These are phyloP conservation scores for Microsporum audouinii DNA, from an alignment of 2,329 filamentous ascomycete genomes.

Conservation along the genomic window DNA sequence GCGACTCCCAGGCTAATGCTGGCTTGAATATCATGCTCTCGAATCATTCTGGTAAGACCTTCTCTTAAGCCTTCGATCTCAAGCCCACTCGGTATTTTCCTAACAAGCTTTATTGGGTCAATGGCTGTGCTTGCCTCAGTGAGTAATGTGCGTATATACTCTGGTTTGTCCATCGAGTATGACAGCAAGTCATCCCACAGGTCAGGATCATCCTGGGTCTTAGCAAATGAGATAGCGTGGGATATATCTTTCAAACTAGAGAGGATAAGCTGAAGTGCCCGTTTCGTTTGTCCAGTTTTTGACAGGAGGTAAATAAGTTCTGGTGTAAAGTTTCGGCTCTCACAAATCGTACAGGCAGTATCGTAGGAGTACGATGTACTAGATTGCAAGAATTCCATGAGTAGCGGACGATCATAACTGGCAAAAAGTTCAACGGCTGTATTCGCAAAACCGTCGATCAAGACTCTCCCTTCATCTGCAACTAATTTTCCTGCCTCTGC, in stretches of 20 bases:
- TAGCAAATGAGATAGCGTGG: conserved; percentile 87
- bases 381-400: conserved; percentile 78
- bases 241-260: conserved; percentile 83
- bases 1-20: conserved; percentile 87
- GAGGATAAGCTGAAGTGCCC: conserved; percentile 84
- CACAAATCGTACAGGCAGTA: conserved; percentile 59
- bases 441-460: conserved; percentile 81
- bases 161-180: conserved; percentile 95
- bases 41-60: conserved; percentile 78
- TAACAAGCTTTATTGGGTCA: conserved; percentile 79
- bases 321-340: conserved; percentile 66
- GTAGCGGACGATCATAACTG: conserved; percentile 61
- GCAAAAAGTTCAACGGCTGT: conserved; percentile 78
- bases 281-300: conserved; percentile 88
- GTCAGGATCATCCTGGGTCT: conserved; percentile 81
- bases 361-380: conserved; percentile 86
- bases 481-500: conserved; percentile 37
- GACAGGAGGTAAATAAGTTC: conserved; percentile 94
- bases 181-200: conserved; percentile 90
- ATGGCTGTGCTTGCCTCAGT: conserved; percentile 92
- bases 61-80: conserved; percentile 85
- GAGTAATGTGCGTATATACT: conserved; percentile 81
- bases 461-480: conserved; percentile 47
- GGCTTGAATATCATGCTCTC: conserved; percentile 90
- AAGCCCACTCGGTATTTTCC: conserved; percentile 81